Percentiles rank a stretch among this genome's conserved stretches.
Evolutionary conservation across 2,329 filamentous ascomycete species (phyloP).

Genomic region (Apiospora kogelbergensis): DNA sequence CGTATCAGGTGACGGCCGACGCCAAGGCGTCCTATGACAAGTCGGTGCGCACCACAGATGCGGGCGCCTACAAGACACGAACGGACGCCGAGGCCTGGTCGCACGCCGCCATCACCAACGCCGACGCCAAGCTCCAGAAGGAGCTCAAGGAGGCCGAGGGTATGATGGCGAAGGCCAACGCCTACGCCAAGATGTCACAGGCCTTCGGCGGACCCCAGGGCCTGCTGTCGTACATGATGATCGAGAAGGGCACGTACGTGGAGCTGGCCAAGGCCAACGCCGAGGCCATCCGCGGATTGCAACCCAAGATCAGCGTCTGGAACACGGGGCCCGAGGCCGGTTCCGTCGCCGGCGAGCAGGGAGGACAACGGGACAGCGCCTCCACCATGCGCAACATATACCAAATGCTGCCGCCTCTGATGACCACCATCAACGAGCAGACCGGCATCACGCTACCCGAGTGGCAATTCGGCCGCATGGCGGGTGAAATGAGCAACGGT

Average conservation of each 20-base stretch:
- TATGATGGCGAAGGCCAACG: slow-evolving; percentile 73
- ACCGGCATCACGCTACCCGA: slow-evolving; percentile 78
- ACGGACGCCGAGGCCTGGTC: slow-evolving; percentile 42
- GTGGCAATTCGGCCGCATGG: slow-evolving; percentile 66
- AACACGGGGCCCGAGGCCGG: slow-evolving; percentile 65
- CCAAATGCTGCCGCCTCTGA: slow-evolving; percentile 78
- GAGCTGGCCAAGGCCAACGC: slow-evolving; percentile 78
- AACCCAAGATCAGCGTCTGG: slow-evolving; percentile 91
- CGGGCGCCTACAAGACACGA: slow-evolving; percentile 45
- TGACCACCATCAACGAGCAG: slow-evolving; percentile 85
- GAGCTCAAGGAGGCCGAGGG: slow-evolving; percentile 77
- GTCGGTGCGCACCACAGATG: slow-evolving; percentile 50
- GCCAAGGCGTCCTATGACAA: slow-evolving; percentile 56
- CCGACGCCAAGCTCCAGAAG: slow-evolving; percentile 55
- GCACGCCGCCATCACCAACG: slow-evolving; percentile 42
- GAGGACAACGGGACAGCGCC: slow-evolving; percentile 48
- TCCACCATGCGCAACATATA: slow-evolving; percentile 77
- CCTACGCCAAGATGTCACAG: slow-evolving; percentile 69
- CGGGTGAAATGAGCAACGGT: slow-evolving; percentile 30
- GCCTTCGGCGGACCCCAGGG: slow-evolving; percentile 78
- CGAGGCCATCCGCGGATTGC: slow-evolving; percentile 69
- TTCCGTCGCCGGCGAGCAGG: slow-evolving; percentile 38
- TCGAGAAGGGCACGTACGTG: slow-evolving; percentile 78
- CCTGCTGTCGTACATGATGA: slow-evolving; percentile 82
- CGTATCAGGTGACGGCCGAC: slow-evolving; percentile 65